Percentiles rank a stretch among this genome's conserved stretches.
These are phyloP conservation scores for Xylaria palmicola DNA, from an alignment of 495 filamentous ascomycete genomes.

Conservation along the genomic window DNA sequence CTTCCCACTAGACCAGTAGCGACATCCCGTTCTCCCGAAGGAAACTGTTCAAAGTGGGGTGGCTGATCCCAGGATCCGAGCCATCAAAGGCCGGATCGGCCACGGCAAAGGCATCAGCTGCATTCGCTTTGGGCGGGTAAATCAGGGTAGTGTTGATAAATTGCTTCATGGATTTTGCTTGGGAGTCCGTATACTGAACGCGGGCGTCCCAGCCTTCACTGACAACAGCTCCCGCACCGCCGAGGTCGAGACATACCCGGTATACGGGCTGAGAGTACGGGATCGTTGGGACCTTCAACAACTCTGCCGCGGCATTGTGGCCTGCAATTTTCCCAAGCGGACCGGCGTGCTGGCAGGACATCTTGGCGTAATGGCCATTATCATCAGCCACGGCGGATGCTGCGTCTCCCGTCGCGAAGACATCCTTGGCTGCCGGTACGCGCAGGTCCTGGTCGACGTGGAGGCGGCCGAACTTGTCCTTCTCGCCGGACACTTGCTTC, in stretches of 20 bases:
- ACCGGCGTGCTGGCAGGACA: slow-evolving; percentile 38
- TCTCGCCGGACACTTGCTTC: slow-evolving; percentile 18
- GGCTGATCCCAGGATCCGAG: not conserved
- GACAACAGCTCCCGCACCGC: slow-evolving; percentile 20
- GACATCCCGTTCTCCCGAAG: not conserved
- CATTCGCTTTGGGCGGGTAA: slow-evolving; percentile 21
- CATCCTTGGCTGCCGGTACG: slow-evolving; percentile 12
- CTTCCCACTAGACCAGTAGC: not conserved
- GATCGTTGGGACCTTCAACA: not conserved
- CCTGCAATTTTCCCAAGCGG: slow-evolving; percentile 31
- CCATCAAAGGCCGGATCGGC: slow-evolving; percentile 19
- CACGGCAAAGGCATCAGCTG: slow-evolving; percentile 17
- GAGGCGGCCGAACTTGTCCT: slow-evolving; percentile 18
- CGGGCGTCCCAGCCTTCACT: slow-evolving; percentile 22
- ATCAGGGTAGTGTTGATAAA: slow-evolving; percentile 27
- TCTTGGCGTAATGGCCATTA: slow-evolving; percentile 10
- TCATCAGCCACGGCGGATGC: slow-evolving; percentile 20
- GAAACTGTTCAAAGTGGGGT: not conserved
- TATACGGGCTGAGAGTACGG: slow-evolving; percentile 26
- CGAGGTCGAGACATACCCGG: slow-evolving; percentile 28
- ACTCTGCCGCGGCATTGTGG: slow-evolving; percentile 29
- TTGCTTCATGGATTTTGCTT: slow-evolving; percentile 26
- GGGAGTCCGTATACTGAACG: slow-evolving; percentile 11
- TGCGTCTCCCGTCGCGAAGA: slow-evolving; percentile 27
- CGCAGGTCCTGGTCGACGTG: slow-evolving; percentile 21